Conservation (phyloP, 208 protist genomes). For the Strigomonas galati region DNA sequence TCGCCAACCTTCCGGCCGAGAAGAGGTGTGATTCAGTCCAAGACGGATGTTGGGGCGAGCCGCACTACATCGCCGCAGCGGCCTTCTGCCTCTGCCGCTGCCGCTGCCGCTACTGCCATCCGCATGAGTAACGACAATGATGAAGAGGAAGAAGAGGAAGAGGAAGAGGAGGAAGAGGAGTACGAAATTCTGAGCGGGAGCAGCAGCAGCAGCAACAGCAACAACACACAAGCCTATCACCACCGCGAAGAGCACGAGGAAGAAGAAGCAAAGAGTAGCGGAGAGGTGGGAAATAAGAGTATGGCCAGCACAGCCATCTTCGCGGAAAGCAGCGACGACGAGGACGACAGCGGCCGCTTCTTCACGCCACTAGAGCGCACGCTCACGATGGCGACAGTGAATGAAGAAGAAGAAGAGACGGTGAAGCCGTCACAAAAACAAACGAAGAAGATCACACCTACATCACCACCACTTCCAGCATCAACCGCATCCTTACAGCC, state of each 20-base stretch:
- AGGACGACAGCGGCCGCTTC: neutral
- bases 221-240: neutral
- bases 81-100: neutral
- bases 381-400: too few relatives aligned
- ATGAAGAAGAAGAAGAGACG: too few relatives aligned
- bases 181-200: constrained; percentile 25
- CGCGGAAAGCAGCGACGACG: constrained; percentile 4
- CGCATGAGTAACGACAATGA: too few relatives aligned
- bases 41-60: neutral
- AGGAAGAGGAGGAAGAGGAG: neutral
- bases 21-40: neutral
- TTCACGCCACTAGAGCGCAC: neutral
- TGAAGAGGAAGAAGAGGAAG: neutral
- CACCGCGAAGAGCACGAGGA: constrained; percentile 12
- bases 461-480: too few relatives aligned
- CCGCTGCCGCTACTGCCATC: neutral
- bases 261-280: neutral
- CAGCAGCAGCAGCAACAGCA: constrained; percentile 14
- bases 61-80: neutral
- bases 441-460: too few relatives aligned
- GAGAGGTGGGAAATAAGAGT: neutral
- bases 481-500: too few relatives aligned
- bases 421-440: too few relatives aligned
- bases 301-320: neutral
- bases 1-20: too few relatives aligned